Conservation (phyloP, 2,329 filamentous ascomycete species). For the Nannizzia gypsea region DNA sequence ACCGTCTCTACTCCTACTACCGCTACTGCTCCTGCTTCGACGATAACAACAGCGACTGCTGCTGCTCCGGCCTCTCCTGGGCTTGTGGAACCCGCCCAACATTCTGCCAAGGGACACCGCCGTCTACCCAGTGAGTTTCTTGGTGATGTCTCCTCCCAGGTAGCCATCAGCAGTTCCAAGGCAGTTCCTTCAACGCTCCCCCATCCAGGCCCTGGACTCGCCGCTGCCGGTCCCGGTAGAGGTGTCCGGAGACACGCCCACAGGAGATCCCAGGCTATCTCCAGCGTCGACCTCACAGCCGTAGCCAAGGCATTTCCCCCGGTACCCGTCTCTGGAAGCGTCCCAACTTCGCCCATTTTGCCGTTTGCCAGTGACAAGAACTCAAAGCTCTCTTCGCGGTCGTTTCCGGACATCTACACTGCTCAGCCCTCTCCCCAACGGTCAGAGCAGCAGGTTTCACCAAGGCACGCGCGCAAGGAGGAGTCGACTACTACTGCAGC, state of each 20-base stretch:
- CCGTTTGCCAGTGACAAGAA: slow-evolving; percentile 21
- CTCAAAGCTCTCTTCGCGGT: slow-evolving; percentile 25
- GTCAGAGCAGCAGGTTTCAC: slow-evolving; percentile 15
- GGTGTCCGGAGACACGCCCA: slow-evolving; percentile 62
- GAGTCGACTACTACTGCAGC: background rate
- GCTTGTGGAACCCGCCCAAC: slow-evolving; percentile 18
- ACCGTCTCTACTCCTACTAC: slow-evolving; percentile 11
- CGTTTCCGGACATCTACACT: slow-evolving; percentile 20
- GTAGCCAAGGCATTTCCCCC: slow-evolving; percentile 36
- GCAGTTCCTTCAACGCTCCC: slow-evolving; percentile 14
- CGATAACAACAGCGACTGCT: slow-evolving; percentile 2
- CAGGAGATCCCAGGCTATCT: slow-evolving; percentile 68
- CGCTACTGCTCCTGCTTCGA: slow-evolving; percentile 8
- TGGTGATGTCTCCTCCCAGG: slow-evolving; percentile 20
- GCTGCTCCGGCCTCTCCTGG: slow-evolving; percentile 12
- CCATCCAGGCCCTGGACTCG: slow-evolving; percentile 25
- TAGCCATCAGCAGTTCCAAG: background rate
- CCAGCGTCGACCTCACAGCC: slow-evolving; percentile 62
- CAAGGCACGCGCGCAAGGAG: too few relatives aligned
- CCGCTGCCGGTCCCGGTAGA: slow-evolving; percentile 34
- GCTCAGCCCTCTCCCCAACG: slow-evolving; percentile 26
- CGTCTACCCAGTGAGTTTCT: slow-evolving; percentile 44
- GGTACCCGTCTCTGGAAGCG: slow-evolving; percentile 46
- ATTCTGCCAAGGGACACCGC: slow-evolving; percentile 21
- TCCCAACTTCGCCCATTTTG: slow-evolving; percentile 37